Evolutionary conservation across 768 basidiomycete species (phyloP), one percentile per base, ranked within the genome.

Genomic region (Kwoniella dendrophila): DNA sequence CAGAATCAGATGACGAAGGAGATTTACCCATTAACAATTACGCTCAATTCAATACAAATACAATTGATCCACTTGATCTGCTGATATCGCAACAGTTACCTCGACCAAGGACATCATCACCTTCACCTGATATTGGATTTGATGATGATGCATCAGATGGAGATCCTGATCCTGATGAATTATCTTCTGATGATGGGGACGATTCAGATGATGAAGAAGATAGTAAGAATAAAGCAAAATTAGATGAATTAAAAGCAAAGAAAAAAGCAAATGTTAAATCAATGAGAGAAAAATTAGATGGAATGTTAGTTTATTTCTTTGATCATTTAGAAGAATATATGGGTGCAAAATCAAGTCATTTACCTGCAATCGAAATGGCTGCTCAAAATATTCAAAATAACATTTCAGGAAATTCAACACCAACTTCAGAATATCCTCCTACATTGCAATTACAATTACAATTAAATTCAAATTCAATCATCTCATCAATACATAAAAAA

Each of bases 271-370:
- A 67, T 3, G 77, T 88, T 48, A 84, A 83, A 49, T 85, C 88
- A 48, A 95, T 96, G 92, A 88, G 90, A 52, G 84, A 84, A 71
- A 99, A 99, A 71, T 84, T 99, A 20, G 96, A 99, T 73, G 84
- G 87, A 1, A 91, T 97, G 69, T 81, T 97, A 29, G 86, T 85
- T 32, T 83, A 94, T 29, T 79, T 96, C 52, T 92, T 98, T 68
- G 86, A 91, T 59, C 89, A 97, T 76, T 88, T 98, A 71, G 82
- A 87, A 59, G 81, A 83, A 18, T 70, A 67, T 22, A 74, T 78
- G 66, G 73, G 71, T 4, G 67, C 54, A 29, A 63, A 50, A 45
- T 49, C 33, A 29, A 50, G 29, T 20, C 40, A 40, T 45, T 24
- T 41, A 30, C 63, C 69, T 16, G 69, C 72, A 5, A 62, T 64